phyloP scores from a whole-genome alignment of 305 asterid genomes.

The Andrographis paniculata region DNA sequence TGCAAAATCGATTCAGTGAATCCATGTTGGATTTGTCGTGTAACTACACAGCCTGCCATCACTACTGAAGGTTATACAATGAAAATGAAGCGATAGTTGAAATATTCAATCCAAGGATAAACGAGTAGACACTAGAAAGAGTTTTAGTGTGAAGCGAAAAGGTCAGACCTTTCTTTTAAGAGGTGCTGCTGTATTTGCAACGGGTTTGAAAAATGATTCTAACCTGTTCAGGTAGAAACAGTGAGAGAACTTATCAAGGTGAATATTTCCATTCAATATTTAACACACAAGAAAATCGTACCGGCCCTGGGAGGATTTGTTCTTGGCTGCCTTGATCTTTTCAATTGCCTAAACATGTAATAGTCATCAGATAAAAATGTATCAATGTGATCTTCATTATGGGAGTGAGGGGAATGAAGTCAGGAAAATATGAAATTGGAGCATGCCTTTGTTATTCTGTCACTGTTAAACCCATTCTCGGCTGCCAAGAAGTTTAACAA shows the following conservation, averaged over 20 bases:
- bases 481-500: conserved; percentile 70
- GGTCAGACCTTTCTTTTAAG: conserved; percentile 66
- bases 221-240: conserved; percentile 43
- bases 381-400: conserved; percentile 12
- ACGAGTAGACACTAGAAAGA: conserved; percentile 2
- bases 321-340: conserved; percentile 93
- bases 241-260: conserved; percentile 18
- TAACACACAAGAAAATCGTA: conserved; percentile 25
- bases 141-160: background rate
- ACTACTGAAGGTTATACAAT: no score
- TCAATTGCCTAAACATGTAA: conserved; percentile 78
- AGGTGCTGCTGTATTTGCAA: conserved; percentile 52
- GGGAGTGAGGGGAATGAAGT: background rate
- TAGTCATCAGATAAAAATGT: conserved; percentile 5
- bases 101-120: conserved; percentile 10
- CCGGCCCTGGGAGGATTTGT: conserved; percentile 94
- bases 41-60: no score
- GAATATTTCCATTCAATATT: conserved; percentile 4
- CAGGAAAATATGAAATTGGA: conserved; percentile 10
- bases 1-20: no score
- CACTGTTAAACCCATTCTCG: conserved; percentile 87
- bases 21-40: no score
- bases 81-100: background rate
- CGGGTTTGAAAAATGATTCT: conserved; percentile 93
- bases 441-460: conserved; percentile 76